These are phyloP conservation scores for Lactarius indigo DNA, from an alignment of 768 basidiomycete genomes.

Conservation along the genomic window DNA sequence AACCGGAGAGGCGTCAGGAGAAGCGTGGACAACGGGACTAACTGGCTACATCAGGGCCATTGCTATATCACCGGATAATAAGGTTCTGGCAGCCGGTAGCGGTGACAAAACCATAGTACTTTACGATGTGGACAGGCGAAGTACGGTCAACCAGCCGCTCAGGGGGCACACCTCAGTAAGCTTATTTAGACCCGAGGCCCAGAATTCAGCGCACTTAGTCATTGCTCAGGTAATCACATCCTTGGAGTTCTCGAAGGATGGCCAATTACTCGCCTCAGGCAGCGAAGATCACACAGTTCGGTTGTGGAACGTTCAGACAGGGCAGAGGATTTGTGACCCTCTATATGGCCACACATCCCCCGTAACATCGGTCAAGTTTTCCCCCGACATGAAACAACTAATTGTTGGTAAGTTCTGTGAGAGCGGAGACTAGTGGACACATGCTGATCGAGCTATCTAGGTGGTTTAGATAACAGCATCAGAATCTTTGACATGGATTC, in stretches of 20 bases:
- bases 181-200: neutral
- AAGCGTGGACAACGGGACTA: constrained; percentile 15
- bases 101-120: constrained; percentile 7
- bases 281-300: constrained; percentile 9
- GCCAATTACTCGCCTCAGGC: constrained; percentile 9
- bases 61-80: constrained; percentile 30
- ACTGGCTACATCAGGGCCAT: constrained; percentile 18
- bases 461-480: constrained; percentile 6
- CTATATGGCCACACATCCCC: neutral
- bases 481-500: constrained; percentile 15
- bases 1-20: constrained; percentile 4
- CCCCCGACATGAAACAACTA: constrained; percentile 20
- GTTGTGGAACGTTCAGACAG: constrained; percentile 13
- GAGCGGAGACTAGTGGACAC: neutral
- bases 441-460: neutral
- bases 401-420: constrained; percentile 4
- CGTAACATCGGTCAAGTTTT: constrained; percentile 16
- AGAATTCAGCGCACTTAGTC: neutral
- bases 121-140: constrained; percentile 11
- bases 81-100: constrained; percentile 23
- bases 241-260: constrained; percentile 5
- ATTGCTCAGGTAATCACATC: constrained; percentile 1
- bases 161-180: constrained; percentile 13
- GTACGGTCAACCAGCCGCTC: neutral
- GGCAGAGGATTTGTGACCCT: constrained; percentile 5